Conservation (phyloP, 2,329 filamentous ascomycete species). For the Aspergillus viridinutans region DNA sequence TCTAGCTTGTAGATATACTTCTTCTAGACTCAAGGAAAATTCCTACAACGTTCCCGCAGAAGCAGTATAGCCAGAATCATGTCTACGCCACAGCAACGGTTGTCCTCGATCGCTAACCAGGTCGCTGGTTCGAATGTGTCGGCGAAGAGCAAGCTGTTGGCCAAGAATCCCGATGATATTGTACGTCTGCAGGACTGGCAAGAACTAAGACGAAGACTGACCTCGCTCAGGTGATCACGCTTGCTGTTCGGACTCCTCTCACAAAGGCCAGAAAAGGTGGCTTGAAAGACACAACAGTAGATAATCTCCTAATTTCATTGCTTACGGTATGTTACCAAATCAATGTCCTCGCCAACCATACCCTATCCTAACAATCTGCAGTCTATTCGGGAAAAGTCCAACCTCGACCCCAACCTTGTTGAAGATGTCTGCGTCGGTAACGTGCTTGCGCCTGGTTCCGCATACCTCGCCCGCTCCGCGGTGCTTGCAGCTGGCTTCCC, state of each 20-base stretch:
- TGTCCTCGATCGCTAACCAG: slow-evolving; percentile 41
- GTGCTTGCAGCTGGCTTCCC: slow-evolving; percentile 83
- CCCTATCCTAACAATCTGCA: slow-evolving; percentile 20
- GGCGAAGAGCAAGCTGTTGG: slow-evolving; percentile 29
- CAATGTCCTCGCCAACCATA: not conserved
- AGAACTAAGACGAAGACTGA: not conserved
- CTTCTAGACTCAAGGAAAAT: not conserved
- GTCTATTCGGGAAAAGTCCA: slow-evolving; percentile 73
- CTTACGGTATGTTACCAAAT: slow-evolving; percentile 27
- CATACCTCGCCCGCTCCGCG: slow-evolving; percentile 85
- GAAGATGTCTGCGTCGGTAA: slow-evolving; percentile 87
- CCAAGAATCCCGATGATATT: slow-evolving; percentile 38
- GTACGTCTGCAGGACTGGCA: slow-evolving; percentile 22
- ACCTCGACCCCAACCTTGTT: slow-evolving; percentile 78
- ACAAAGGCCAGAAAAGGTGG: slow-evolving; percentile 40
- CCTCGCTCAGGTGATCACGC: slow-evolving; percentile 34
- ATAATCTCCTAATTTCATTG: slow-evolving; percentile 35
- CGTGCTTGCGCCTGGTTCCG: slow-evolving; percentile 81
- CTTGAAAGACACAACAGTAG: slow-evolving; percentile 36
- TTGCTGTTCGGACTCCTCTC: slow-evolving; percentile 36
- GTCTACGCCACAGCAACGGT: slow-evolving; percentile 37
- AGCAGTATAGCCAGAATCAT: slow-evolving; percentile 16
- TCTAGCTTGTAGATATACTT: not conserved
- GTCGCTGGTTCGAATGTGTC: slow-evolving; percentile 27
- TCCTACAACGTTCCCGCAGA: not conserved